Base-by-base conservation (phyloP, 176 grass and related monocot genomes). In the Lolium rigidum region DNA sequence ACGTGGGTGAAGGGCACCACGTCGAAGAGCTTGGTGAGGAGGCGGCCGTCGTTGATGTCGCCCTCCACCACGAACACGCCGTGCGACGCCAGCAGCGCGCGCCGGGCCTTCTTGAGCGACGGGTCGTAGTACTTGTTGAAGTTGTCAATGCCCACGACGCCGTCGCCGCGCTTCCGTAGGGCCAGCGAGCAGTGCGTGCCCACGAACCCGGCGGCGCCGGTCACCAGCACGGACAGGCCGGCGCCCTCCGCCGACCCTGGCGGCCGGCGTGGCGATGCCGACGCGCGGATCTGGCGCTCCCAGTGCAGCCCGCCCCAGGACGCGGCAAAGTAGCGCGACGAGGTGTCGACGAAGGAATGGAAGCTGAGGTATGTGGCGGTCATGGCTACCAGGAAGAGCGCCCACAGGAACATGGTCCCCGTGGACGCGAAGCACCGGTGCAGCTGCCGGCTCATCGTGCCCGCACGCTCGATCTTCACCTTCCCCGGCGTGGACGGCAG, bases 401-500 rank as follows among this genome's bases (percentile, higher is more conserved):
- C 89, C 91, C 91, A 95, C 44, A 95, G 69, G 84, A 95, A 91
- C 86, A 93, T 75, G 16, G 91, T 95, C 25, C 91, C 88, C 77
- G 94, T 93, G 21, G 94, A 93, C 52, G 94, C 87, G 86, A 93
- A 95, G 82, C 94, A 95, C 21, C 94, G 94, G 77, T 93, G 84
- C 26, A 88, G 69, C 71, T 90, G 86, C 61, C 94, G 84, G 57
- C 63, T 83, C 65, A 89, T 89, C 60, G 71, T 38, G 9, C 70
- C 77, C 10, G 86, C 15, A n/a, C 88, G 80, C 78, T 93, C 94
- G 41, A 91, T 77, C 89, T 93, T 93, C 86, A 93, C 83, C 89
- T 93, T 95, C 69, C 94, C 94, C 67, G 94, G 88, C 68, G 94
- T 93, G 77, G 91, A 89, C 13, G 94, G 91, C 84, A 80, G 91